These are phyloP conservation scores for Hypericum androsaemum DNA, from an alignment of 345 rosid species.

Conservation along the genomic window DNA sequence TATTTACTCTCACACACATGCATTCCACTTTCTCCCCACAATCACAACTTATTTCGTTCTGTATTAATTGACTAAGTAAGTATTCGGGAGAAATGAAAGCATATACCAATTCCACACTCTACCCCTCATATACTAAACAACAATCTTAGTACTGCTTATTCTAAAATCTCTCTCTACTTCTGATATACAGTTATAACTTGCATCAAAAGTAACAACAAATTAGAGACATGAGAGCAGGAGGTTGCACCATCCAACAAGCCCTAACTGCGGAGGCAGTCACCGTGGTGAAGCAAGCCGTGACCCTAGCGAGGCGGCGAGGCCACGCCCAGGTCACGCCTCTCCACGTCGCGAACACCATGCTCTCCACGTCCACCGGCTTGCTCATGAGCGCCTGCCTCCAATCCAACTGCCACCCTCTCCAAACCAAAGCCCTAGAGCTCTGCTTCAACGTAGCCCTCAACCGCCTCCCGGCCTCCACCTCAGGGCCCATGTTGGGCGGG, in stretches of 20 bases:
- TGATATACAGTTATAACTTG: background rate
- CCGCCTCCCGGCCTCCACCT: slow-evolving; percentile 45
- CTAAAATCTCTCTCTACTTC: too few relatives aligned
- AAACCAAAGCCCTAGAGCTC: slow-evolving; percentile 60
- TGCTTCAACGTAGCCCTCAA: slow-evolving; percentile 85
- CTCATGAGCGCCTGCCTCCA: slow-evolving; percentile 60
- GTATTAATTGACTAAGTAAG: too few relatives aligned
- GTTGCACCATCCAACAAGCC: slow-evolving; percentile 24
- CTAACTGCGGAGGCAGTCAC: slow-evolving; percentile 23
- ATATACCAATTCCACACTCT: too few relatives aligned
- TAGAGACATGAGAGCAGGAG: slow-evolving; percentile 24
- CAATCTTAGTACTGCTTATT: too few relatives aligned
- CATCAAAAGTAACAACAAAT: background rate
- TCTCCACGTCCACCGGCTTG: slow-evolving; percentile 39
- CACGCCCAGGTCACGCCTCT: slow-evolving; percentile 32
- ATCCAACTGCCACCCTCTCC: slow-evolving; percentile 61
- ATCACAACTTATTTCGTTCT: too few relatives aligned
- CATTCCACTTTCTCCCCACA: slow-evolving; percentile 93
- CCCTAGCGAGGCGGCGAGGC: slow-evolving; percentile 20
- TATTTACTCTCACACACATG: slow-evolving; percentile 82
- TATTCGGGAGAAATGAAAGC: too few relatives aligned
- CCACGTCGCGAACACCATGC: slow-evolving; percentile 63
- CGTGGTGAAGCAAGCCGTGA: slow-evolving; percentile 20
- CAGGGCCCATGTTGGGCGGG: slow-evolving; percentile 31
- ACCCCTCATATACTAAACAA: too few relatives aligned